Conservation (phyloP, 179 eudicot genomes). For the Pouteria campechiana region DNA sequence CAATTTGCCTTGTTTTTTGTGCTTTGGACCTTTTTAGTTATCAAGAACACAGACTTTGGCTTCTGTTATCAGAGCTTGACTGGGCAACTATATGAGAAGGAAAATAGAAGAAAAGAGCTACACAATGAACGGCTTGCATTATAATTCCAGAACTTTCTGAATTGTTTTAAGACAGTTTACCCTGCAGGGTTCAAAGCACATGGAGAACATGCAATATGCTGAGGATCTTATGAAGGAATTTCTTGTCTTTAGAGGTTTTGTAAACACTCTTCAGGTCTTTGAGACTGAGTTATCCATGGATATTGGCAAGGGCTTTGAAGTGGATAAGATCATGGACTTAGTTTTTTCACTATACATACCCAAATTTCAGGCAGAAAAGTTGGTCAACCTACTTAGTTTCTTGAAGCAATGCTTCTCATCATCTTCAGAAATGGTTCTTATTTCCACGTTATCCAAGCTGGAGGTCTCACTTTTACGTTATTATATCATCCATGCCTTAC, state of each 20-base stretch:
- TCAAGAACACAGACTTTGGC: too few relatives aligned
- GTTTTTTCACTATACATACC: constrained; percentile 72
- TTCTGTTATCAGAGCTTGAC: too few relatives aligned
- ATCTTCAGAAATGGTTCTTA: constrained; percentile 34
- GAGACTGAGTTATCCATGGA: constrained; percentile 72
- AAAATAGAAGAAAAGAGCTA: too few relatives aligned
- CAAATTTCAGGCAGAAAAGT: constrained; percentile 51
- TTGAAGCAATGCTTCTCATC: constrained; percentile 70
- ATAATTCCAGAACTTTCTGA: too few relatives aligned
- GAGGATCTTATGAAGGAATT: constrained; percentile 93
- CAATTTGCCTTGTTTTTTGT: too few relatives aligned
- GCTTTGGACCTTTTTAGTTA: too few relatives aligned
- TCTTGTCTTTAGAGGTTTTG: constrained; percentile 87
- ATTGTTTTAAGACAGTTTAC: too few relatives aligned
- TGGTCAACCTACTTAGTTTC: constrained; percentile 55
- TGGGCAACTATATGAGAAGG: too few relatives aligned
- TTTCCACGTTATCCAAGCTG: constrained; percentile 45
- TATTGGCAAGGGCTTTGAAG: constrained; percentile 76
- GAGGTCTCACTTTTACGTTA: constrained; percentile 68
- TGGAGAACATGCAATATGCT: constrained; percentile 84
- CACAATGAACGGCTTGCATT: too few relatives aligned
- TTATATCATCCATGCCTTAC: constrained; percentile 67
- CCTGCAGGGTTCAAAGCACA: too few relatives aligned
- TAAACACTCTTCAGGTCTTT: constrained; percentile 67
- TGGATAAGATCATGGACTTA: constrained; percentile 78